Evolutionary conservation across 345 rosid species (phyloP).

Genomic region (Rhizophora mangle): DNA sequence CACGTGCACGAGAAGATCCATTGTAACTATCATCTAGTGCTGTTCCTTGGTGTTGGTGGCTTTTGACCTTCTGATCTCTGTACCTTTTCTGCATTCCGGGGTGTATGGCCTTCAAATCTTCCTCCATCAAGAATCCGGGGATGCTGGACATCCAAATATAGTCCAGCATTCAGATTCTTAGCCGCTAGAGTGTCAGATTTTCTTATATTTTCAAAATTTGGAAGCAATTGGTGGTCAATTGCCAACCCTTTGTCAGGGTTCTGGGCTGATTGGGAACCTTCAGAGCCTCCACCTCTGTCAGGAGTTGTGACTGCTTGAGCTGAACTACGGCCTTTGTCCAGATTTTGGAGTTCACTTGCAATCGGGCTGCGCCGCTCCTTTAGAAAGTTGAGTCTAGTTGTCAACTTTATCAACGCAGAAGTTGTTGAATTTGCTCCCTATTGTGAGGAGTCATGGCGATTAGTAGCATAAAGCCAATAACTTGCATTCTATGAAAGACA

Average conservation of each 20-base stretch:
- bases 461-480: background rate
- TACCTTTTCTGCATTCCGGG: slow-evolving; percentile 27
- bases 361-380: slow-evolving; percentile 76
- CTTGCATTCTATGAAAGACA: background rate
- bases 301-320: slow-evolving; percentile 17
- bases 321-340: slow-evolving; percentile 44
- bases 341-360: slow-evolving; percentile 53
- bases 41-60: slow-evolving; percentile 28
- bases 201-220: slow-evolving; percentile 7
- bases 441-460: slow-evolving; percentile 11
- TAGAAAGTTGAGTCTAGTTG: slow-evolving; percentile 72
- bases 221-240: slow-evolving; percentile 8
- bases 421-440: slow-evolving; percentile 55
- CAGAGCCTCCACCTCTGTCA: slow-evolving; percentile 6
- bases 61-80: slow-evolving; percentile 30
- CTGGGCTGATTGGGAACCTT: slow-evolving; percentile 8
- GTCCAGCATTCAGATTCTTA: slow-evolving; percentile 5
- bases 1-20: background rate
- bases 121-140: slow-evolving; percentile 35
- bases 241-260: slow-evolving; percentile 12
- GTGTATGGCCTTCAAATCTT: slow-evolving; percentile 33
- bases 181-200: background rate
- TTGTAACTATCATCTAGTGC: slow-evolving; percentile 31
- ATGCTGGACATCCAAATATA: slow-evolving; percentile 13
- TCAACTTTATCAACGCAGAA: slow-evolving; percentile 70